Percentiles rank a stretch among this genome's conserved stretches.
Evolutionary conservation across 2,329 filamentous ascomycete genomes (phyloP).

Genomic region (Cryphonectria nitschkei): DNA sequence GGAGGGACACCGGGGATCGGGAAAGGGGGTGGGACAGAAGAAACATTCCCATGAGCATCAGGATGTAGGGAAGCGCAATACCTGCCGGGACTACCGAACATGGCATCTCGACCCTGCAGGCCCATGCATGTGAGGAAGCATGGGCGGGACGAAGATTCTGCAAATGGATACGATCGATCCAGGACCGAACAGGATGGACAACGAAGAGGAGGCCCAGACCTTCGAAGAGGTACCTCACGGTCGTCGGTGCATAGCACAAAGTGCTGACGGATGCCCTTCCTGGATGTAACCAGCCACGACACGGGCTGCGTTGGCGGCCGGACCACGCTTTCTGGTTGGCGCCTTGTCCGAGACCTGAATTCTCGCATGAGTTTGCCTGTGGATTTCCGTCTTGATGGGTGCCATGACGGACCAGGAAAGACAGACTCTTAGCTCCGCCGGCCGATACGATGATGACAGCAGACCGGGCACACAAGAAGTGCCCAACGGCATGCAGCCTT

Average conservation of each 20-base stretch:
- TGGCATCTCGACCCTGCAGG: conserved; percentile 23
- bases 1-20: neutral
- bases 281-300: conserved; percentile 12
- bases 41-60: conserved; percentile 9
- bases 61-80: conserved; percentile 5
- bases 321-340: conserved; percentile 5
- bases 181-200: conserved; percentile 18
- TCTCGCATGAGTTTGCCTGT: neutral
- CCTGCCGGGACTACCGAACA: neutral
- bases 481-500: neutral
- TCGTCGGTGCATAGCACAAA: conserved; percentile 8
- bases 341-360: conserved; percentile 5
- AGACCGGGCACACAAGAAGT: neutral
- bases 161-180: conserved; percentile 21
- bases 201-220: conserved; percentile 15
- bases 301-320: conserved; percentile 11
- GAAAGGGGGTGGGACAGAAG: neutral
- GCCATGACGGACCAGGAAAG: neutral
- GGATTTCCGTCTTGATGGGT: neutral
- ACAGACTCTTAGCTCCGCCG: neutral
- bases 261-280: conserved; percentile 17
- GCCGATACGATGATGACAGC: conserved; percentile 1
- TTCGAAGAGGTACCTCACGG: conserved; percentile 1
- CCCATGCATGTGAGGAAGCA: conserved; percentile 12
- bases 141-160: conserved; percentile 8